These are phyloP conservation scores for Rhizophagus prolifer DNA, from an alignment of 192 early-diverging fungal species.

Conservation along the genomic window DNA sequence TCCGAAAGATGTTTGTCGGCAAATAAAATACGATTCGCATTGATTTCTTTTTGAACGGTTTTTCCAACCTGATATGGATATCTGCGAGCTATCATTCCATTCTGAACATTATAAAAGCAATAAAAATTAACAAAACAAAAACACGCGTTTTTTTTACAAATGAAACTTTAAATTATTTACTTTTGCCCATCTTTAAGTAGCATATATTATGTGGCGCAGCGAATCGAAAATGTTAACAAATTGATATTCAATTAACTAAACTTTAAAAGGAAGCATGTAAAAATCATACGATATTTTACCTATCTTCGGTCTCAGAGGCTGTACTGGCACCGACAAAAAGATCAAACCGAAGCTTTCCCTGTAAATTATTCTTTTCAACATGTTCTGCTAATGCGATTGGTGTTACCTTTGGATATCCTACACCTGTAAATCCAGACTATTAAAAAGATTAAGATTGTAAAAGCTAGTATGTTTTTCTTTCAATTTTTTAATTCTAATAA, in stretches of 20 bases:
- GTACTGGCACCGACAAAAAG: conserved; percentile 43
- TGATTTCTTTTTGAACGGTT: conserved; percentile 41
- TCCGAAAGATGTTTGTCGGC: conserved; percentile 49
- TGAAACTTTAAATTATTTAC: conserved; percentile 15
- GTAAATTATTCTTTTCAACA: conserved; percentile 45
- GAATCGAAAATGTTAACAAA: not conserved
- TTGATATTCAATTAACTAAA: not conserved
- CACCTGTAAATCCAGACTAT: conserved; percentile 44
- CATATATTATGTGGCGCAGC: not conserved
- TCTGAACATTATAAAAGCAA: not conserved
- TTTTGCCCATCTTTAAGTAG: conserved; percentile 35
- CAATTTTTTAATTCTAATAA: conserved; percentile 3
- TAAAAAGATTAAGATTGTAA: conserved; percentile 7
- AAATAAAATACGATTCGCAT: conserved; percentile 41
- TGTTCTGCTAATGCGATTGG: conserved; percentile 41
- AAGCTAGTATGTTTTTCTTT: not conserved
- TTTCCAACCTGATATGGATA: conserved; percentile 46
- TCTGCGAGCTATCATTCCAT: conserved; percentile 42
- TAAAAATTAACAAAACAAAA: not conserved
- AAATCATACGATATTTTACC: conserved; percentile 19
- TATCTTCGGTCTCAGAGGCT: conserved; percentile 35
- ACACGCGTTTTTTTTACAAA: not conserved
- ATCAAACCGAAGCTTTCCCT: conserved; percentile 47
- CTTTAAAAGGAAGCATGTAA: not conserved
- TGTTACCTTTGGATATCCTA: conserved; percentile 46